phyloP scores from a whole-genome alignment of 2,329 filamentous ascomycete genomes.

The Apiospora arundinis region DNA sequence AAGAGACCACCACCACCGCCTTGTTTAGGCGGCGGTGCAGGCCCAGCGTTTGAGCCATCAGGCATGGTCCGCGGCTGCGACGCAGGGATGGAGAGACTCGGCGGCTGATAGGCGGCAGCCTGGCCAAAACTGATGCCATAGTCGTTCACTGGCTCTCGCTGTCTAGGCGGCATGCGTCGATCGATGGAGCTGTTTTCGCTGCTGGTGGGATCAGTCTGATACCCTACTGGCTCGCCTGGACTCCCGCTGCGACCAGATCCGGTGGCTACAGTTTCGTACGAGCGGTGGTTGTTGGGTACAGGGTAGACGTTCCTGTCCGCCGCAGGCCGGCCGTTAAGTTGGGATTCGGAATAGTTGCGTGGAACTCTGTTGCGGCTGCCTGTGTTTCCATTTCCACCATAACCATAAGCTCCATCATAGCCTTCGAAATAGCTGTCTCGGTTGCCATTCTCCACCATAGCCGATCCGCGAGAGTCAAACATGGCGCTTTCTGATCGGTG shows the following conservation, averaged over 20 bases:
- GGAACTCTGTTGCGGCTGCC: conserved; percentile 42
- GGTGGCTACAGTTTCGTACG: conserved; percentile 86
- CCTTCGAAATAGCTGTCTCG: conserved; percentile 53
- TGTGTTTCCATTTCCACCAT: conserved; percentile 39
- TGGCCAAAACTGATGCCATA: conserved; percentile 68
- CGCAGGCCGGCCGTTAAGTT: conserved; percentile 47
- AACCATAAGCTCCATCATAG: conserved; percentile 41
- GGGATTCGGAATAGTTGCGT: conserved; percentile 55
- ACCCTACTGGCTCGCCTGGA: conserved; percentile 75
- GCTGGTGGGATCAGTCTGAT: conserved; percentile 83
- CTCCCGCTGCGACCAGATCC: conserved; percentile 72
- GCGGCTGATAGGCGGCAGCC: conserved; percentile 48
- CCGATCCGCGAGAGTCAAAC: conserved; percentile 45
- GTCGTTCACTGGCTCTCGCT: conserved; percentile 61
- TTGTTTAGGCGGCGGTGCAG: conserved; percentile 31
- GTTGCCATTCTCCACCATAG: conserved; percentile 33
- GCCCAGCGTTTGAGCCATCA: conserved; percentile 17
- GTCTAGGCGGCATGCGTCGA: conserved; percentile 65
- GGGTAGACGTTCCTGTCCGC: conserved; percentile 56
- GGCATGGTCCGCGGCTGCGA: conserved; percentile 31
- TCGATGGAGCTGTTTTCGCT: conserved; percentile 94
- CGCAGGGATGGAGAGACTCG: conserved; percentile 40
- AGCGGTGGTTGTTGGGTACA: conserved; percentile 72
- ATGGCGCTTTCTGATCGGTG: conserved; percentile 49
- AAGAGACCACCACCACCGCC: conserved; percentile 39